Evolutionary conservation across 441 rosid species (phyloP).

Genomic region (Populus hybrid): DNA sequence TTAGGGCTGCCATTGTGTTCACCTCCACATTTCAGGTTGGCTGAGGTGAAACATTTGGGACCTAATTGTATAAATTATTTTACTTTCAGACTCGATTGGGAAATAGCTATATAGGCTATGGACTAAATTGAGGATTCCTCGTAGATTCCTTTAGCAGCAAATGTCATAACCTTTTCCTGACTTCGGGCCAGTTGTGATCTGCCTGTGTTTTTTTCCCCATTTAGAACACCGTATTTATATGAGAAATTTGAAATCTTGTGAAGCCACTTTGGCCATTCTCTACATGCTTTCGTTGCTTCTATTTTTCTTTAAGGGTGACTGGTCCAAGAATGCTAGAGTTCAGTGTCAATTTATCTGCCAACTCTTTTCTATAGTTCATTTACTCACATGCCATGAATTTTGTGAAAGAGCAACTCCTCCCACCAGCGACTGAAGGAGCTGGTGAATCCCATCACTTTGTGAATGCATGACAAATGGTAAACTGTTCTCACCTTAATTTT

Average conservation of each 20-base stretch:
- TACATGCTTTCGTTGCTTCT: neutral
- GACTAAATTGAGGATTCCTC: neutral
- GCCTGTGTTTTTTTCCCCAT: neutral
- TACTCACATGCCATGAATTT: neutral
- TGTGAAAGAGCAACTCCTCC: too few relatives aligned
- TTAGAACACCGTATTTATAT: neutral
- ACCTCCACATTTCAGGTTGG: constrained; percentile 61
- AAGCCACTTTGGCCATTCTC: neutral
- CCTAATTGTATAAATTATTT: neutral
- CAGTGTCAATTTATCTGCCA: neutral
- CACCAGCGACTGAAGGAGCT: too few relatives aligned
- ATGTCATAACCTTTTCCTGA: neutral
- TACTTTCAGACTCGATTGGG: neutral
- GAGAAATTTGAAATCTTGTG: neutral
- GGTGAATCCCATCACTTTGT: too few relatives aligned
- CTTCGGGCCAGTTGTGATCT: neutral
- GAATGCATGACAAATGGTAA: too few relatives aligned
- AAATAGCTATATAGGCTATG: neutral
- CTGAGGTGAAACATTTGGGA: neutral
- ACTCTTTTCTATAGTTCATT: neutral
- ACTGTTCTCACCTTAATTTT: too few relatives aligned
- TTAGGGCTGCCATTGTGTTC: constrained; percentile 70
- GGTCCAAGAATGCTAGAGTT: neutral
- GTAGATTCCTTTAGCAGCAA: neutral
- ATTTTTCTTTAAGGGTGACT: neutral